A percentile compares a stretch with the other conserved stretches of the same genome.
Evolutionary conservation across 164 flowering plant genomes (phyloP).

Genomic region (Sedum album): DNA sequence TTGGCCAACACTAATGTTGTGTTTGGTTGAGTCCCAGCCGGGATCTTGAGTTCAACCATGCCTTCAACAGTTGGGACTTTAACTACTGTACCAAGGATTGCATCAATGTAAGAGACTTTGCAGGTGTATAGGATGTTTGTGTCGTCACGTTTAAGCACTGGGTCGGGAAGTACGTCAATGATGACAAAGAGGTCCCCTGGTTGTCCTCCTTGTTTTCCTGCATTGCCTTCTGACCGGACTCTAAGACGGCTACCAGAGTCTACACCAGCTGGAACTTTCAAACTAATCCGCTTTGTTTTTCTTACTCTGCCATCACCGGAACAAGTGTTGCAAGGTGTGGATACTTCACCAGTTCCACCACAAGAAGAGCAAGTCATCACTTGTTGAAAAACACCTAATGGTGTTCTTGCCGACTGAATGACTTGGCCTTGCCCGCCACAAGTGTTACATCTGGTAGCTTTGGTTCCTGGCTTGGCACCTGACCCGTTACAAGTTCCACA

Average conservation of each 20-base stretch:
- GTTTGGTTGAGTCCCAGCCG: conserved; percentile 86
- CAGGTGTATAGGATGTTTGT: conserved; percentile 84
- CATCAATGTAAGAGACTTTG: conserved; percentile 84
- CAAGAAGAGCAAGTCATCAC: conserved; percentile 80
- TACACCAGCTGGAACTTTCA: conserved; percentile 91
- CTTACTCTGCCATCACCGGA: conserved; percentile 85
- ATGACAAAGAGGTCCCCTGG: conserved; percentile 84
- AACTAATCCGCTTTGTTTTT: conserved; percentile 72
- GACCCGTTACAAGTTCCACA: conserved; percentile 87
- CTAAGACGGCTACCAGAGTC: conserved; percentile 81
- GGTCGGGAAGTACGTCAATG: conserved; percentile 71
- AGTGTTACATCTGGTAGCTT: conserved; percentile 55
- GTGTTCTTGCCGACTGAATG: conserved; percentile 70
- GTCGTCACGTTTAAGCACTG: conserved; percentile 81
- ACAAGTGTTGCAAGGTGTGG: conserved; percentile 77
- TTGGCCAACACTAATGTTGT: conserved; percentile 87
- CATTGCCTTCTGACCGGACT: conserved; percentile 81
- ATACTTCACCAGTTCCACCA: conserved; percentile 67
- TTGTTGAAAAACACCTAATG: conserved; percentile 89
- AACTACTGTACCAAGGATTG: conserved; percentile 74
- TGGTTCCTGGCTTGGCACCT: conserved; percentile 87
- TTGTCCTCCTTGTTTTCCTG: conserved; percentile 77
- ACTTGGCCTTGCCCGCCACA: conserved; percentile 98
- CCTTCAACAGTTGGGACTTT: conserved; percentile 98
- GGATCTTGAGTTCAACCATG: conserved; percentile 77